Percentiles rank a stretch among this genome's conserved stretches.
Conservation (phyloP, 768 basidiomycete species). For the Suillus discolor region DNA sequence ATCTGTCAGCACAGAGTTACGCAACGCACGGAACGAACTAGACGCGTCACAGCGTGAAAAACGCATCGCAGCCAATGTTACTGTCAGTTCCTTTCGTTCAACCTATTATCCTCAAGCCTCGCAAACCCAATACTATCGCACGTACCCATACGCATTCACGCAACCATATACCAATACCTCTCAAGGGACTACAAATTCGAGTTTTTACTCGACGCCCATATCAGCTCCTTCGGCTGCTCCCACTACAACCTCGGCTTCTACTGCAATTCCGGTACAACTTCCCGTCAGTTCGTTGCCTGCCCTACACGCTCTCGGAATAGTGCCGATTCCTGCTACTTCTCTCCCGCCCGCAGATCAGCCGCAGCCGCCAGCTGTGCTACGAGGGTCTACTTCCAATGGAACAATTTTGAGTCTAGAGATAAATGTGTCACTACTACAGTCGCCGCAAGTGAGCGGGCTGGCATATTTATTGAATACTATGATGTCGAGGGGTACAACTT, state of each 20-base stretch:
- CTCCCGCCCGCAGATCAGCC: slow-evolving; percentile 56
- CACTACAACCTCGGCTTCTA: slow-evolving; percentile 36
- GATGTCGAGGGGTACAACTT: slow-evolving; percentile 48
- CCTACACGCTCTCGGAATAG: slow-evolving; percentile 73
- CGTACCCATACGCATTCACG: slow-evolving; percentile 66
- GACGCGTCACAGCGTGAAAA: slow-evolving; percentile 74
- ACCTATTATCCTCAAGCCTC: slow-evolving; percentile 36
- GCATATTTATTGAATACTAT: slow-evolving; percentile 72
- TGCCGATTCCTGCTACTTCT: slow-evolving; percentile 63
- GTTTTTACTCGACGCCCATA: slow-evolving; percentile 31
- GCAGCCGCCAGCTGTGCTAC: slow-evolving; percentile 76
- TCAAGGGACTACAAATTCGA: slow-evolving; percentile 23
- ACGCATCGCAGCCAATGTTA: slow-evolving; percentile 43
- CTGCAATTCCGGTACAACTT: slow-evolving; percentile 65
- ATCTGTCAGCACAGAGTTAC: slow-evolving; percentile 58
- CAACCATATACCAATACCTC: slow-evolving; percentile 48
- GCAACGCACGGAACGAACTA: slow-evolving; percentile 61
- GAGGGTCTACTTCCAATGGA: slow-evolving; percentile 71
- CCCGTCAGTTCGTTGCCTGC: slow-evolving; percentile 59
- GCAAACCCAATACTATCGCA: slow-evolving; percentile 61
- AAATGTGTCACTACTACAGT: slow-evolving; percentile 72
- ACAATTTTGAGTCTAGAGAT: slow-evolving; percentile 77
- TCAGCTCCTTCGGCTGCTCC: slow-evolving; percentile 35
- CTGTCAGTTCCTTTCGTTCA: slow-evolving; percentile 42
- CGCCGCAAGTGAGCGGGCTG: slow-evolving; percentile 76